Evolutionary conservation across 768 basidiomycete species (phyloP).

Genomic region (Pisolithus orientalis): DNA sequence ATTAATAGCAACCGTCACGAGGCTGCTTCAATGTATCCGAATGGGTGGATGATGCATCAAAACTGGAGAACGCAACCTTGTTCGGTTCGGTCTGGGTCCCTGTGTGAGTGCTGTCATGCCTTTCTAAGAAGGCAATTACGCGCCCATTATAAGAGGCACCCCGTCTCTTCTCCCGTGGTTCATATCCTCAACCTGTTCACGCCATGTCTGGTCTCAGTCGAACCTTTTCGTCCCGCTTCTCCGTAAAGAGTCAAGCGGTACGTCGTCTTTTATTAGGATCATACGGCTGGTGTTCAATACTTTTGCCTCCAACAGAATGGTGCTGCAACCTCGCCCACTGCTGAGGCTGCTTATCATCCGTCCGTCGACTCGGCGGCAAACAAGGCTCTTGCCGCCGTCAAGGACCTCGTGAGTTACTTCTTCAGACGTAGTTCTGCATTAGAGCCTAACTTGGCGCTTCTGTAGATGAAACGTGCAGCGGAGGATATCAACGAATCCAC

Average conservation of each 20-base stretch:
- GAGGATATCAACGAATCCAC: conserved; percentile 26
- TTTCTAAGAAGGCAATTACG: conserved; percentile 11
- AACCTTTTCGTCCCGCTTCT: conserved; percentile 25
- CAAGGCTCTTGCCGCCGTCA: conserved; percentile 23
- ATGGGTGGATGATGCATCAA: not conserved
- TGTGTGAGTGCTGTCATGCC: conserved; percentile 7
- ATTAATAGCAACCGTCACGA: no score
- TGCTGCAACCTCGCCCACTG: conserved; percentile 10
- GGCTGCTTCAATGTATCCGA: not conserved
- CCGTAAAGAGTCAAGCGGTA: conserved; percentile 21
- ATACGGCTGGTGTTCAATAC: not conserved
- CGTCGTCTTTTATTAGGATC: not conserved
- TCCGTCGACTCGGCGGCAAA: conserved; percentile 11
- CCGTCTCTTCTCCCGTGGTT: not conserved
- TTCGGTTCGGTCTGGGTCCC: conserved; percentile 15
- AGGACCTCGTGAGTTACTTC: conserved; percentile 21
- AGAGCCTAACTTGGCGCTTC: not conserved
- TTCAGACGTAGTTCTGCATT: not conserved
- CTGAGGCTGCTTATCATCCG: conserved; percentile 1
- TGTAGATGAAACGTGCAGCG: conserved; percentile 23
- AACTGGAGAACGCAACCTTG: conserved; percentile 2
- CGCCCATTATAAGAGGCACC: conserved; percentile 22
- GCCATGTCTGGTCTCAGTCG: conserved; percentile 25
- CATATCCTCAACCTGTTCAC: not conserved
- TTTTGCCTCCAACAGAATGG: conserved; percentile 1